phyloP scores from a whole-genome alignment of 2,329 filamentous ascomycete genomes.

The Aureobasidium sp. region DNA sequence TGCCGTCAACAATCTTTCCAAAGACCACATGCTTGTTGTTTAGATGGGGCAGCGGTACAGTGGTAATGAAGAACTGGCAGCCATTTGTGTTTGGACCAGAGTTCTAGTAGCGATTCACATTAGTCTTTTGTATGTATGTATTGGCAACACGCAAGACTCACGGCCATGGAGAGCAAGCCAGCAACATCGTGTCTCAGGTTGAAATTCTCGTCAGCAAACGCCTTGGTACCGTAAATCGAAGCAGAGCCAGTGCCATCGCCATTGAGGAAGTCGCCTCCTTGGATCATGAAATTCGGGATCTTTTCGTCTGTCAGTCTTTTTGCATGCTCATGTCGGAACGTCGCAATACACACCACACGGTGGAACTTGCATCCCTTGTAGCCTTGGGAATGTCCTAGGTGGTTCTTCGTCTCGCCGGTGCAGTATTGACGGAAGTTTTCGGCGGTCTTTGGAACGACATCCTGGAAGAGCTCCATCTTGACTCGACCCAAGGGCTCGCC shows the following conservation, averaged over 20 bases:
- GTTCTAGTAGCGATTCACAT: slow-evolving; percentile 48
- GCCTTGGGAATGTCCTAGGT: slow-evolving; percentile 69
- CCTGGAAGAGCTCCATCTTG: slow-evolving; percentile 82
- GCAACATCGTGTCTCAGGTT: slow-evolving; percentile 65
- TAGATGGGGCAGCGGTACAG: slow-evolving; percentile 74
- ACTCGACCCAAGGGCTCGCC: slow-evolving; percentile 80
- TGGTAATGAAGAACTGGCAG: slow-evolving; percentile 96
- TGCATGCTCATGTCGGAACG: background rate
- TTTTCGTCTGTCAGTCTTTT: slow-evolving; percentile 29
- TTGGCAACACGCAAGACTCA: slow-evolving; percentile 39
- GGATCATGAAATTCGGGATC: slow-evolving; percentile 97
- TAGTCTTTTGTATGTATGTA: background rate
- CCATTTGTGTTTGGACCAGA: slow-evolving; percentile 89
- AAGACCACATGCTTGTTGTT: slow-evolving; percentile 95
- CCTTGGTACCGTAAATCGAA: slow-evolving; percentile 71
- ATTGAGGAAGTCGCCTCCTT: slow-evolving; percentile 92
- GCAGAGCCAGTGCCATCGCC: slow-evolving; percentile 81
- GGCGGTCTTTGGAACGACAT: slow-evolving; percentile 66
- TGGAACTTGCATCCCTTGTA: slow-evolving; percentile 96
- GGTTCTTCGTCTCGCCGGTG: slow-evolving; percentile 81
- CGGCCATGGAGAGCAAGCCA: slow-evolving; percentile 87
- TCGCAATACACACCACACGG: slow-evolving; percentile 60
- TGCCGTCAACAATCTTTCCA: slow-evolving; percentile 78
- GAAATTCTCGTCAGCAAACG: slow-evolving; percentile 90
- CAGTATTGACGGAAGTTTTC: slow-evolving; percentile 98